Evolutionary conservation across 73 alveolate species (phyloP).

Genomic region (Paramecium pentaurelia): DNA sequence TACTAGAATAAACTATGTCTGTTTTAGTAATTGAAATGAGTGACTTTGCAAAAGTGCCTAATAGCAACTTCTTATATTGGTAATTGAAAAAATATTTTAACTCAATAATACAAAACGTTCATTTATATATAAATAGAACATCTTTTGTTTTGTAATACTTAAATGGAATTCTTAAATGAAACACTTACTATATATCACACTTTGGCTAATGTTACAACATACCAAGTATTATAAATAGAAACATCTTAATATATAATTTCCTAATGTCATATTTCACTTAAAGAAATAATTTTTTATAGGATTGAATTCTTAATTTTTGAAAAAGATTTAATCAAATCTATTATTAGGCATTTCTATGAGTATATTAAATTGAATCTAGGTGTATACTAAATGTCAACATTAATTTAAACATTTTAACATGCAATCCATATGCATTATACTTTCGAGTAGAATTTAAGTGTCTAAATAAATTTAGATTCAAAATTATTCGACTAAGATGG

Average conservation of each 20-base stretch:
- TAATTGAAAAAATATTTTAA: not conserved
- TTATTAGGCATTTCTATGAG: conserved; percentile 25
- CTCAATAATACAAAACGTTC: not conserved
- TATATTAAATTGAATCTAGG: not conserved
- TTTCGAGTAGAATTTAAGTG: not conserved
- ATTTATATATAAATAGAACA: not conserved
- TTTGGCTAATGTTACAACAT: conserved; percentile 23
- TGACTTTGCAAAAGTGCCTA: not conserved
- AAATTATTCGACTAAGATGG: not conserved
- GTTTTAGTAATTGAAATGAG: not conserved
- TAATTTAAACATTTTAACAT: not conserved
- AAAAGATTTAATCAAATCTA: not conserved
- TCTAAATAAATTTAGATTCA: not conserved
- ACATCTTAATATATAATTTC: not conserved
- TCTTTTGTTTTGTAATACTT: not conserved
- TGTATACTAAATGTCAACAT: not conserved
- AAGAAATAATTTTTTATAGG: not conserved
- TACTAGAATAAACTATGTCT: not conserved
- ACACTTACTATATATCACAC: not conserved
- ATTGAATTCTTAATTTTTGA: not conserved
- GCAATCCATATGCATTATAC: not conserved
- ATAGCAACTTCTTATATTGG: not conserved
- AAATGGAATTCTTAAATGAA: conserved; percentile 16
- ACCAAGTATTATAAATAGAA: not conserved
- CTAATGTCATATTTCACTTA: not conserved